A percentile compares a stretch with the other conserved stretches of the same genome.
phyloP scores from a whole-genome alignment of 1,284 basidiomycete genomes.

The Cutaneotrichosporon mucoides region DNA sequence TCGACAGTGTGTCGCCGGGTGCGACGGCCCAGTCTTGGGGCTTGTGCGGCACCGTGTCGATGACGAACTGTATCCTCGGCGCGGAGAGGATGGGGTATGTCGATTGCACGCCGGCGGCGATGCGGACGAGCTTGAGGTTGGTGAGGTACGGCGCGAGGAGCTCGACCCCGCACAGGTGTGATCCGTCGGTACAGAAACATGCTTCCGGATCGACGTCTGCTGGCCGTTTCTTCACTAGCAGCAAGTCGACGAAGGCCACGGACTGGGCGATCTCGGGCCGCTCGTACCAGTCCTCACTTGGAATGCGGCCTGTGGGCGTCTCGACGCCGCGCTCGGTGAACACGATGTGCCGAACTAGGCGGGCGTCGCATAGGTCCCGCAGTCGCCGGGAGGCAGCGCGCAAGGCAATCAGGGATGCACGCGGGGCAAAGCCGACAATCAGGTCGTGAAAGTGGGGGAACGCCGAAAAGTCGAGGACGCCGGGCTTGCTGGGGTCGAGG shows the following conservation, averaged over 20 bases:
- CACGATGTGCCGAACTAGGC: background rate
- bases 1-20: background rate
- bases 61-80: background rate
- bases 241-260: background rate
- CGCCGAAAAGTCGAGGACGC: background rate
- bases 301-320: background rate
- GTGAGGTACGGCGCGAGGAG: background rate
- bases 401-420: background rate
- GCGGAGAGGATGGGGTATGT: background rate
- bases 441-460: background rate
- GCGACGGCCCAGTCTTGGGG: background rate
- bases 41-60: background rate
- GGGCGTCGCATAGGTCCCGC: background rate
- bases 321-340: background rate
- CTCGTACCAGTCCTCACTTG: conserved; percentile 1
- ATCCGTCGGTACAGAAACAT: background rate
- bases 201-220: background rate
- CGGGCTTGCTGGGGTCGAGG: background rate
- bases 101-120: background rate
- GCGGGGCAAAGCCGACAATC: background rate
- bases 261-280: background rate
- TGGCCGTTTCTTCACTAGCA: background rate
- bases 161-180: background rate
- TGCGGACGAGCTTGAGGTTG: background rate
- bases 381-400: background rate